phyloP scores from a whole-genome alignment of 176 grass and related monocot genomes.

The Areca catechu region DNA sequence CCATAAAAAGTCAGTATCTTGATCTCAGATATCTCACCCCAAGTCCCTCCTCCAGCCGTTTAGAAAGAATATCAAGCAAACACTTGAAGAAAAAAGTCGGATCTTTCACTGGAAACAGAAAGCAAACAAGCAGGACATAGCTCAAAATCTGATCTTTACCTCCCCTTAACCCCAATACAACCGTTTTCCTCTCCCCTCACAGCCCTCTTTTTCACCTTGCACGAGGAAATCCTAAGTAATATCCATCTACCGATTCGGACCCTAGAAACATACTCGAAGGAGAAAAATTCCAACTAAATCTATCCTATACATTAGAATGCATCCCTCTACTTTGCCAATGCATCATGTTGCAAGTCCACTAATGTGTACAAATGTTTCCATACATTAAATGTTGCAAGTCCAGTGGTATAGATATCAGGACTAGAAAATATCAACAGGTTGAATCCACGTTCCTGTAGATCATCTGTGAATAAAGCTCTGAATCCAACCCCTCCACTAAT shows the following conservation, averaged over 20 bases:
- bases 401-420: no score
- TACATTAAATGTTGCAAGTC: no score
- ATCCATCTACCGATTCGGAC: conserved; percentile 4
- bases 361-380: no score
- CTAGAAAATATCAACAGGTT: no score
- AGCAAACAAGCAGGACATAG: conserved; percentile 24
- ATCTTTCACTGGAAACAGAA: conserved; percentile 24
- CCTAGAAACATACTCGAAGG: conserved; percentile 3
- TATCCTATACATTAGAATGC: no score
- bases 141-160: conserved; percentile 9
- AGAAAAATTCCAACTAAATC: no score
- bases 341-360: no score
- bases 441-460: no score
- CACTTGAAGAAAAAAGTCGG: conserved; percentile 15
- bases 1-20: background rate
- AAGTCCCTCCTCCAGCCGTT: background rate
- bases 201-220: conserved; percentile 22
- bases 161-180: background rate
- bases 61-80: no score
- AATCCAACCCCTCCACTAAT: no score
- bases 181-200: conserved; percentile 7
- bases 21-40: conserved; percentile 17
- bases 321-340: no score
- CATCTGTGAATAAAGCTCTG: no score
- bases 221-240: conserved; percentile 11